Evolutionary conservation across 2,329 filamentous ascomycete genomes (phyloP).

Genomic region (Pyricularia pennisetigena): DNA sequence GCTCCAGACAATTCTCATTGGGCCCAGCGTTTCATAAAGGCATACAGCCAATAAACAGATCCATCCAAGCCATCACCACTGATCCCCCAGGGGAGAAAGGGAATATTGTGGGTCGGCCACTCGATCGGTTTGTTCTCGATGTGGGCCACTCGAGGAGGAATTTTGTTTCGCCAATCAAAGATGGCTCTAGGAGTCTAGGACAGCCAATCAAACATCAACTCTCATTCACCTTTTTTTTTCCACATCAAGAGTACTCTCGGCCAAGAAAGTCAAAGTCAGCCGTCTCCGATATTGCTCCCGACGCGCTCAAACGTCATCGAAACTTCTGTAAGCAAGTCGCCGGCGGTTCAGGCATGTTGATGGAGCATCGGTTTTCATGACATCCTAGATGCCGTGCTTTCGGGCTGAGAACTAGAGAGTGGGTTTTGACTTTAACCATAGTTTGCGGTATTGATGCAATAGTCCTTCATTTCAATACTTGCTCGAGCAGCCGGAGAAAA

Average conservation of each 20-base stretch:
- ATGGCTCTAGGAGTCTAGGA: background rate
- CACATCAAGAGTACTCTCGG: background rate
- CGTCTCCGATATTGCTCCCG: background rate
- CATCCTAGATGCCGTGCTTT: background rate
- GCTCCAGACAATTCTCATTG: background rate
- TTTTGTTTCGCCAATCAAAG: background rate
- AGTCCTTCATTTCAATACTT: background rate
- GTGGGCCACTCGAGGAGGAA: no score
- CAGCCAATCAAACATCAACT: background rate
- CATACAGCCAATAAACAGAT: background rate
- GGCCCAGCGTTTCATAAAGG: background rate
- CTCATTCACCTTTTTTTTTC: background rate
- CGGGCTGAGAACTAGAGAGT: background rate
- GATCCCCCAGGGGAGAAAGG: background rate
- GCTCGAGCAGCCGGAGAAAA: background rate
- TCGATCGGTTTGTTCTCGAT: background rate
- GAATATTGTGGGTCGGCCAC: background rate
- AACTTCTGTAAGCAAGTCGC: background rate
- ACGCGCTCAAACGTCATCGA: background rate
- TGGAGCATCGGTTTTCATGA: background rate
- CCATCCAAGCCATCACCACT: background rate
- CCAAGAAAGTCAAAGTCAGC: background rate
- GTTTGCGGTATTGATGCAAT: background rate
- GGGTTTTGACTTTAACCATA: background rate
- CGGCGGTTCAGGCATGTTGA: background rate